Evolutionary conservation across 78 protist species (phyloP), one percentile per base, ranked within the genome.

Genomic region (Capsaspora owczarzaki): DNA sequence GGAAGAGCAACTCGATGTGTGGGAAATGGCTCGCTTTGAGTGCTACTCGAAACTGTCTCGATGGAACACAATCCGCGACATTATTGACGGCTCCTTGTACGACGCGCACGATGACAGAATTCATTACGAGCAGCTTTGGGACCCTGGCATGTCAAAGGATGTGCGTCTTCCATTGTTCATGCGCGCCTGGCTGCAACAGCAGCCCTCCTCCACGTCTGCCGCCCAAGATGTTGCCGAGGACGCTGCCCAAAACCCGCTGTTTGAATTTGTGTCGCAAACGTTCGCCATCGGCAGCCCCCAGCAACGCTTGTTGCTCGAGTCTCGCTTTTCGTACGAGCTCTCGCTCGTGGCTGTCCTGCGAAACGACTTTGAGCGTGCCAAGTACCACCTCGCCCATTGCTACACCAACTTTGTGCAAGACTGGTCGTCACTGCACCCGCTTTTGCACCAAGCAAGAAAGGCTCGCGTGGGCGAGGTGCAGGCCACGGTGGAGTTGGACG

Each of bases 401-500:
- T 3, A 1, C 20, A 31, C 14, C 49, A 0, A 5, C 35, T 71
- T 71, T 44, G 27, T 25, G 20, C 25, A 37, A 1, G 53, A 44
- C 60, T 71, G 77, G 77, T 10, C 51, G 35, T 23, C 60, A 22
- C 60, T 71, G 44, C 53, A 29, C 60, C 61, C 77, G 10, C 77
- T 27, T 5, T 6, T n/a, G 53, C 42, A 29, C 35, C 29, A 4
- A 23, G 19, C 38, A 4, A 53, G 77, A 12, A 53, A 10, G 41
- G 20, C 31, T 10, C 60, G 33, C 61, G 27, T 71, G 22, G 33
- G 1, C 41, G 60, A n/a, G 3, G 23, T 79, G 38, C 82, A 79
- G 4, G 42, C 61, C 56, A 40, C 41, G 72, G 16, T 63, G 37
- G 82, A 79, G 61, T 19, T 79, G 74, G 43, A 79, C 53, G 82